Evolutionary conservation across 179 eudicot species (phyloP), one percentile per base, ranked within the genome.

Genomic region (Silene noctiflora): DNA sequence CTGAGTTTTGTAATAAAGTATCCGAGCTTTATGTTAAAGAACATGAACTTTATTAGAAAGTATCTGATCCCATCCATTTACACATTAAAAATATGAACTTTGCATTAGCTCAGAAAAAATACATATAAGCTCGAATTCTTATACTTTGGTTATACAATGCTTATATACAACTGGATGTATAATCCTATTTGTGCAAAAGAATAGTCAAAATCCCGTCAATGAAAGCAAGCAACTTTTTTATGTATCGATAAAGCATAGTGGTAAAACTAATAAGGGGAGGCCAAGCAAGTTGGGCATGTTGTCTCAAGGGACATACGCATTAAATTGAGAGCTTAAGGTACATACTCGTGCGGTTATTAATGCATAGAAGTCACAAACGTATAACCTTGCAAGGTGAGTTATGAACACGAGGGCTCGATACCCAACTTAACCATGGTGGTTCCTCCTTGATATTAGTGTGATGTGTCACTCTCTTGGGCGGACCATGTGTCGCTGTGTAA

Each of bases 301-400:
- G 21, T 61, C 22, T 14, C 35, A 75, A 44, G 70, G 51, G 29
- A 68, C 83, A 74, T 44, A 63, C 77, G 79, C 87, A 82, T 86
- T 25, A 86, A 86, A 82, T 78, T 77, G 77, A 84, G 89, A 84
- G 87, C 86, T 78, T 61, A 48, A 75, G 81, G 75, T 70, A 81
- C 87, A 76, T 69, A 62, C 67, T 56, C 76, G 66, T 73, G 77
- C 82, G 83, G 72, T 44, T 46, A 67, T 62, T 68, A 51, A 33
- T 82, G 76, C 89, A 84, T 86, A 44, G 85, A 76, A 72, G 20
- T 72, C 27, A 55, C 75, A 68, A 75, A 69, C 70, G 42, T 44
- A 19, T 31, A 61, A 56, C 24, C 4, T 67, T 2, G 25, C 11
- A 6, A 66, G 12, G 27, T 74, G 25, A 65, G 72, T 75, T 74